These are phyloP conservation scores for Ascoidea rubescens DNA, from an alignment of 805 yeast genomes.

Conservation along the genomic window DNA sequence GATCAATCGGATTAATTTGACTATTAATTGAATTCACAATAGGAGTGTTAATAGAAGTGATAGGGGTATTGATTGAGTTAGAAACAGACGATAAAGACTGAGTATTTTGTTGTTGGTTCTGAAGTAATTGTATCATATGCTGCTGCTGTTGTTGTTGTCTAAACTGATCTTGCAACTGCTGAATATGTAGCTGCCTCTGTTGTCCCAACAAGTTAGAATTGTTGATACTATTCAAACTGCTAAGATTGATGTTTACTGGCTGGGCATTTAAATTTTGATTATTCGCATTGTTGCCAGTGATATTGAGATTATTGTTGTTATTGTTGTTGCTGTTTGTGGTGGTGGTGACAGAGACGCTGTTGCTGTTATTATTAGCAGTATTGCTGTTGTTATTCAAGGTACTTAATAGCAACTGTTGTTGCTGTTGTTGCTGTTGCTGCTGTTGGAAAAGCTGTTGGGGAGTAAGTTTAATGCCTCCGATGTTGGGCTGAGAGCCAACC, in stretches of 20 bases:
- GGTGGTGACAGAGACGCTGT: neutral
- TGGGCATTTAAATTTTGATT: neutral
- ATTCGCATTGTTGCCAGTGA: neutral
- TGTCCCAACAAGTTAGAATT: neutral
- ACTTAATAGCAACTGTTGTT: conserved; percentile 17
- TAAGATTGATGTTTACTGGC: neutral
- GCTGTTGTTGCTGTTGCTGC: conserved; percentile 2
- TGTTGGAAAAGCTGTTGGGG: neutral
- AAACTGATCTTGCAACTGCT: conserved; percentile 3
- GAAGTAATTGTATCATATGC: conserved; percentile 9
- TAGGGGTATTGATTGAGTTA: conserved; percentile 17
- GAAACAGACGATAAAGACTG: conserved; percentile 1
- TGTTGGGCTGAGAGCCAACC: conserved; percentile 5
- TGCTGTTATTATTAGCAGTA: conserved; percentile 3
- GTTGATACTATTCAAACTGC: neutral
- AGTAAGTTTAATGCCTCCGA: conserved; percentile 14
- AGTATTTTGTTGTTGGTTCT: conserved; percentile 1
- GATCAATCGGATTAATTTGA: conserved; percentile 8
- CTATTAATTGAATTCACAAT: conserved; percentile 21
- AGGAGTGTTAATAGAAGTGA: conserved; percentile 27
- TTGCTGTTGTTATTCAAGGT: conserved; percentile 13
- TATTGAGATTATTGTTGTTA: conserved; percentile 11
- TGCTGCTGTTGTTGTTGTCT: conserved; percentile 10
- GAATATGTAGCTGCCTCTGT: conserved; percentile 9
- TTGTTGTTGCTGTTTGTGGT: conserved; percentile 6